These are phyloP conservation scores for Apostasia ramifera DNA, from an alignment of 106 monocot genomes.

Conservation along the genomic window DNA sequence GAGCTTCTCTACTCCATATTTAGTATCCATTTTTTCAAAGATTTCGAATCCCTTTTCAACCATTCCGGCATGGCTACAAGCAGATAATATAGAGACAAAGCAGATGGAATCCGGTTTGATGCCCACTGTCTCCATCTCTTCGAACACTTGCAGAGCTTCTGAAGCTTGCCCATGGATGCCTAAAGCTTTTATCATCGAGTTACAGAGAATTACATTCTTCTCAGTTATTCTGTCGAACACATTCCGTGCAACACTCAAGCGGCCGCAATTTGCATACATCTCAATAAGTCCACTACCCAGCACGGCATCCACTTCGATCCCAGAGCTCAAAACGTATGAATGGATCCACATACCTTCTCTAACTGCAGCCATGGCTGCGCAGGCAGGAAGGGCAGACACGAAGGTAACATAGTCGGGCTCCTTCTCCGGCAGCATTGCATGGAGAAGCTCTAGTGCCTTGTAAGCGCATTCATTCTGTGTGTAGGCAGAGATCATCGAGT, in stretches of 20 bases:
- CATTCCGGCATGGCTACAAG: slow-evolving; percentile 47
- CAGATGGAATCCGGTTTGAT: slow-evolving; percentile 26
- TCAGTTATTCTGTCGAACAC: slow-evolving; percentile 21
- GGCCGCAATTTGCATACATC: slow-evolving; percentile 40
- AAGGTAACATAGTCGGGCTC: slow-evolving; percentile 38
- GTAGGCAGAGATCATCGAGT: slow-evolving; percentile 37
- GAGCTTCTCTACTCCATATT: slow-evolving; percentile 17
- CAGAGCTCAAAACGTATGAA: slow-evolving; percentile 18
- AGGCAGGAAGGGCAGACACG: slow-evolving; percentile 36
- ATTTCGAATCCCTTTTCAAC: slow-evolving; percentile 28
- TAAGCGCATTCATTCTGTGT: slow-evolving; percentile 9
- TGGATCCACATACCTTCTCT: slow-evolving; percentile 42
- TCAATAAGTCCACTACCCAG: slow-evolving; percentile 33
- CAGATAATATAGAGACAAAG: slow-evolving; percentile 36
- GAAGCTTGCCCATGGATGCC: slow-evolving; percentile 35
- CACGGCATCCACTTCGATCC: slow-evolving; percentile 12
- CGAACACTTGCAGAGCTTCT: slow-evolving; percentile 28
- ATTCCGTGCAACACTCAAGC: slow-evolving; percentile 17
- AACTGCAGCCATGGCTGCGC: slow-evolving; percentile 19
- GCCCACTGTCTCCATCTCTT: slow-evolving; percentile 19
- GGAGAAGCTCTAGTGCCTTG: slow-evolving; percentile 27
- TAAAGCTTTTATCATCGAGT: slow-evolving; percentile 33
- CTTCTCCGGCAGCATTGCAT: slow-evolving; percentile 13
- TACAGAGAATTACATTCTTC: slow-evolving; percentile 24
- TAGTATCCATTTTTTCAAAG: slow-evolving; percentile 25